These are phyloP conservation scores for Candida taoyuanica DNA, from an alignment of 805 yeast genomes.

Conservation along the genomic window DNA sequence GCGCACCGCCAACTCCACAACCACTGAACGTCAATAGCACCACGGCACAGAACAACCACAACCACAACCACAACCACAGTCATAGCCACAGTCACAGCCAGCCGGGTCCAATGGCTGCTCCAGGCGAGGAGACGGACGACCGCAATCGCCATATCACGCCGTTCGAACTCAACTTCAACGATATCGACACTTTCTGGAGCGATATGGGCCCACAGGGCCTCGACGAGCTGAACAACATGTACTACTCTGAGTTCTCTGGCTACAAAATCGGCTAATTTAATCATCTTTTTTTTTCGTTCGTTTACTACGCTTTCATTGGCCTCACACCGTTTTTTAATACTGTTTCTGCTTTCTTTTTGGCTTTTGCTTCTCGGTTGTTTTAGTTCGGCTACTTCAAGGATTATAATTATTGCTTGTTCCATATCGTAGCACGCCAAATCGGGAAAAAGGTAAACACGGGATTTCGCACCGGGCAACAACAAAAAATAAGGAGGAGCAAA, in stretches of 20 bases:
- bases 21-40: neutral
- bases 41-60: neutral
- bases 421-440: no score
- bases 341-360: neutral
- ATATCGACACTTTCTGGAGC: conserved; percentile 24
- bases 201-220: conserved; percentile 27
- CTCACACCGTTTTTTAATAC: neutral
- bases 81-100: neutral
- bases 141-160: conserved; percentile 14
- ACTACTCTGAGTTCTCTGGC: conserved; percentile 27
- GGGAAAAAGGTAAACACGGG: neutral
- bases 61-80: neutral
- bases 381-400: no score
- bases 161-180: conserved; percentile 18
- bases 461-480: neutral
- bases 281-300: neutral
- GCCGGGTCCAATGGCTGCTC: neutral
- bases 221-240: conserved; percentile 26
- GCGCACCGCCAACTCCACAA: conserved; percentile 1
- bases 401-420: no score
- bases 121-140: conserved; percentile 5
- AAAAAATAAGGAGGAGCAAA: neutral
- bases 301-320: neutral
- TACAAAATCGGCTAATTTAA: conserved; percentile 17
- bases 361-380: neutral